A percentile compares a stretch with the other conserved stretches of the same genome.
Conservation (phyloP, 2,329 filamentous ascomycete genomes). For the Aspergillus quadricinctus region DNA sequence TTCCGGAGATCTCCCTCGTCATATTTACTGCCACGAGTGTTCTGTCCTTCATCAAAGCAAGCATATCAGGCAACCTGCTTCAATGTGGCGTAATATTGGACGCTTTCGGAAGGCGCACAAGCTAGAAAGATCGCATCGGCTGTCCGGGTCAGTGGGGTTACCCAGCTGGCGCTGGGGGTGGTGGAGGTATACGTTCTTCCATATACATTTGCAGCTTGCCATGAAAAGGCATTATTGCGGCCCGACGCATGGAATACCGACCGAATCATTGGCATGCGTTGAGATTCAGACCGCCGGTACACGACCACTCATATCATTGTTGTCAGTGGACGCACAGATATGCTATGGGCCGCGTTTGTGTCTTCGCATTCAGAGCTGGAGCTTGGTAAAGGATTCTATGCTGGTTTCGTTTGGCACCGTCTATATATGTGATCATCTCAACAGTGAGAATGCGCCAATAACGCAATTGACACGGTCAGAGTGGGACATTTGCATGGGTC, state of each 20-base stretch:
- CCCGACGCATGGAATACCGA: neutral
- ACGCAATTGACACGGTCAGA: neutral
- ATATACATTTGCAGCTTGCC: neutral
- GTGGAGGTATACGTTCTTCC: neutral
- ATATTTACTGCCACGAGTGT: neutral
- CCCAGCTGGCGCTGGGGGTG: neutral
- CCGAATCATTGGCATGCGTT: neutral
- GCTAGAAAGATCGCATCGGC: neutral
- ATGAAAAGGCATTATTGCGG: neutral
- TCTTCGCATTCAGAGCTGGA: neutral
- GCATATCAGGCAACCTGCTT: neutral
- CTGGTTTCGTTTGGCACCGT: neutral
- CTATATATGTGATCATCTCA: neutral
- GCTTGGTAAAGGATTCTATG: neutral
- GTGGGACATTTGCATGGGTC: neutral
- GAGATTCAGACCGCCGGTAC: neutral
- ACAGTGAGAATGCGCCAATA: neutral
- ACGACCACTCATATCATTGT: neutral
- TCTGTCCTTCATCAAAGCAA: neutral
- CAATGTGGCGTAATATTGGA: no score
- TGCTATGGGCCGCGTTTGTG: neutral
- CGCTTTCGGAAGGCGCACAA: no score
- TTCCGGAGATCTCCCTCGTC: neutral
- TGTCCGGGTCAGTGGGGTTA: neutral
- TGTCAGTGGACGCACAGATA: neutral